Evolutionary conservation across 345 rosid species (phyloP).

Genomic region (Brassica juncea): DNA sequence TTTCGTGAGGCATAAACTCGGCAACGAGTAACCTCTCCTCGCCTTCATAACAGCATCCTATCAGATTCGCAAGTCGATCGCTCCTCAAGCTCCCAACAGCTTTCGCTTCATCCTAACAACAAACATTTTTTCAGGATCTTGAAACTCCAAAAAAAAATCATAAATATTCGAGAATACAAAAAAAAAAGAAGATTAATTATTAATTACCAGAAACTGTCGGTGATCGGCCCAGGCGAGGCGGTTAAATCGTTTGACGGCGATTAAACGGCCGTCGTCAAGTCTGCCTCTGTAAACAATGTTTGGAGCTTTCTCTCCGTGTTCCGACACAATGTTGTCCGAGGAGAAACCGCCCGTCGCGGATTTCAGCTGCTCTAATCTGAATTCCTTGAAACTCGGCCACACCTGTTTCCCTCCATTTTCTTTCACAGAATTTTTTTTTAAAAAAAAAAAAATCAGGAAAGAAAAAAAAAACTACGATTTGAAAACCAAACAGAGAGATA

Average conservation of each 20-base stretch:
- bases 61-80: slow-evolving; percentile 78
- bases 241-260: slow-evolving; percentile 92
- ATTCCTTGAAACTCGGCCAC: slow-evolving; percentile 78
- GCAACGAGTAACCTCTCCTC: slow-evolving; percentile 89
- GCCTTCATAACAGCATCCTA: slow-evolving; percentile 88
- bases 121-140: neutral
- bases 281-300: slow-evolving; percentile 88
- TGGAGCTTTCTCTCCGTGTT: slow-evolving; percentile 97
- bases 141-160: neutral
- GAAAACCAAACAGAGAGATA: neutral
- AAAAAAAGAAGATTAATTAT: neutral
- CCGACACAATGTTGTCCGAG: slow-evolving; percentile 86
- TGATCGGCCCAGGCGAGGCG: slow-evolving; percentile 92
- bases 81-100: slow-evolving; percentile 87
- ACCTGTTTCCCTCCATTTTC: slow-evolving; percentile 63
- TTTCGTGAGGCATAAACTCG: slow-evolving; percentile 93
- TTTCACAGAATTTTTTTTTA: slow-evolving; percentile 22
- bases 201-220: slow-evolving; percentile 82
- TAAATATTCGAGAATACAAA: neutral
- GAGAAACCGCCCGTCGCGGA: slow-evolving; percentile 79
- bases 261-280: slow-evolving; percentile 66
- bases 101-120: slow-evolving; percentile 83
- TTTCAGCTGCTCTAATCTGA: slow-evolving; percentile 70
- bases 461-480: neutral
- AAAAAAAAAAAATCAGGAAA: neutral